Percentiles rank a stretch among this genome's conserved stretches.
Evolutionary conservation across 73 alveolate species (phyloP).

Genomic region (Paramecium primaurelia): DNA sequence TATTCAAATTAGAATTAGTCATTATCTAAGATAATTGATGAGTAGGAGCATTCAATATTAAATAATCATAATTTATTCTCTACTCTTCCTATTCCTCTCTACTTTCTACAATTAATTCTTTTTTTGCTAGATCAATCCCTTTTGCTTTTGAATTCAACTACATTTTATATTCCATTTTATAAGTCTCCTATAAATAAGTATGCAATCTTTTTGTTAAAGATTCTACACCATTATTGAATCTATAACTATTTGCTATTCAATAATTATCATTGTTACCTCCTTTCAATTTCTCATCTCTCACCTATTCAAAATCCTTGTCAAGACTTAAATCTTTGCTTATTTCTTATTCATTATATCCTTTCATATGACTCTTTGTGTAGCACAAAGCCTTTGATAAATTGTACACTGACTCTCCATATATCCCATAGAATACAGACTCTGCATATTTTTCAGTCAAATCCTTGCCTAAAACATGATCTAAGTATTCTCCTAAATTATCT

Average conservation of each 20-base stretch:
- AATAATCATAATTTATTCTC: background rate
- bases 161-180: background rate
- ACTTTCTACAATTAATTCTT: background rate
- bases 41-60: background rate
- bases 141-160: background rate
- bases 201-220: background rate
- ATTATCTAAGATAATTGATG: background rate
- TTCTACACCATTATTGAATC: background rate
- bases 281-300: background rate
- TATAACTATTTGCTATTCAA: background rate
- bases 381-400: background rate
- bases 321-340: background rate
- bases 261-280: background rate
- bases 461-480: background rate
- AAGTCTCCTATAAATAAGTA: background rate
- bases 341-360: background rate
- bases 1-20: background rate
- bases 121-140: background rate
- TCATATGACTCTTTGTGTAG: background rate
- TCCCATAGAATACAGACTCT: constrained; percentile 20
- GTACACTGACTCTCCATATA: constrained; percentile 2
- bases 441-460: background rate
- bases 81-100: background rate
- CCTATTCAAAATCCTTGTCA: background rate
- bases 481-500: background rate